Base-by-base conservation (phyloP, 2,329 filamentous ascomycete species). In the Ceratocystis cubensis region DNA sequence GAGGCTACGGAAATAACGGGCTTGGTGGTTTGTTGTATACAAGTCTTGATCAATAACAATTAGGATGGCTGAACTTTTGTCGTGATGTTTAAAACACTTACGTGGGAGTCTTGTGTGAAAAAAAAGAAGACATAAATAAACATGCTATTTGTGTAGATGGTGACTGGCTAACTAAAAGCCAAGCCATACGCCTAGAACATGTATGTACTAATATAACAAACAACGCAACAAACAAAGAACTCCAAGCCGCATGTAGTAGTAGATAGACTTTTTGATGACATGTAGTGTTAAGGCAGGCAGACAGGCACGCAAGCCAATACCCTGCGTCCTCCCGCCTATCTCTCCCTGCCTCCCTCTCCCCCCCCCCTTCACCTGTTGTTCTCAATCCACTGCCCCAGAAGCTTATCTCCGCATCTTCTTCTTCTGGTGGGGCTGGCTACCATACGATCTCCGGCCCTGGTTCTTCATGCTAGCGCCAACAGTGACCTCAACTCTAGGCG, bases 381-480 rank as follows among this genome's bases (percentile, higher is more conserved):
- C 48, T 5, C 22, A 25, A 25, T 25, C 8, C 20, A 25, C 25
- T 20, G 48, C 48, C 22, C 20, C 3, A 41, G 10, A 10, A 15
- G 62, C 63, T 59, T 56, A 69, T 63, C 69, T 68, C 53, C 69
- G 70, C 33, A 44, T 64, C 68, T 73, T 73, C 75, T 90, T 88
- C 72, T 80, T 82, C 63, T 67, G 66, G n/a, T 65, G 66, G 44
- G 88, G 88, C 77, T 94, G 89, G 73, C 87, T 91, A 48, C 90
- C 90, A 73, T 93, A 94, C 57, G 83, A 80, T 73, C 89, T 79
- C 57, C 84, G 82, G 70, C 80, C 82, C 78, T 87, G 89, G 69
- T 87, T 85, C 72, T 84, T 82, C 84, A 93, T 82, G 73, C 89
- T 89, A n/a, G 88, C 84, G 0, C 89, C 89, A n/a, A 95, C 78